Base-by-base conservation (phyloP, 164 flowering plant genomes). In the Magnolia officinalis region DNA sequence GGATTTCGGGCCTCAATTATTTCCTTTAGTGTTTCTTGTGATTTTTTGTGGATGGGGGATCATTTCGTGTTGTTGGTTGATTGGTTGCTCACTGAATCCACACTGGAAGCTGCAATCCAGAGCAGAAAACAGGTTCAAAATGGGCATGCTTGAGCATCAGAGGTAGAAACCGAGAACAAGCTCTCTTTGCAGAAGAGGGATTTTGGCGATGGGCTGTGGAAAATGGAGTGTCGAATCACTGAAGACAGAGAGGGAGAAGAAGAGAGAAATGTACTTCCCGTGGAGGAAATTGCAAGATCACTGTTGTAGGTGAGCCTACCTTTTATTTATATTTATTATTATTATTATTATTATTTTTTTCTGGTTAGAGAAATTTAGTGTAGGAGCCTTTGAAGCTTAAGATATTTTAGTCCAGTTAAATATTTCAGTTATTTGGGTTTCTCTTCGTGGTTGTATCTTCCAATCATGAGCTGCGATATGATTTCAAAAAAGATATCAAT, bases 1-100 rank as follows among this genome's bases (percentile, higher is more conserved):
- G 19, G 71, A 18, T 59, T 61, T 45, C 8, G 59, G 74, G 50
- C 8, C 24, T 66, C 50, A 24, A 52, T 66, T 67, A 24, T 29
- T 31, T 10, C 24, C 4, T 37, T 75, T 37, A n/a, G 5, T 74
- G 24, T 65, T 65, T n/a, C 29, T 24, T 8, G 26, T 21, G 29
- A 6, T 65, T 23, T 21, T 65, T 65, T 24, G 64, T 14, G 68
- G 68, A 93, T 95, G 98, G 98, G 97, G 51, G 98, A 95, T 83
- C 98, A 95, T 85, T 89, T 89, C 75, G 91, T 87, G 63, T 81
- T 92, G 84, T 78, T 87, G 76, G 85, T 90, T 82, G 91, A 91
- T 81, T 87, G 85, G 74, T 79, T 91, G 74, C 81, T 88, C 51
- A 88, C 91, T 71, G 91, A 88, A 69, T 86, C 91, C 70, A 87